Evolutionary conservation across 2,329 filamentous ascomycete genomes (phyloP).

Genomic region (Colletotrichum australisinense): DNA sequence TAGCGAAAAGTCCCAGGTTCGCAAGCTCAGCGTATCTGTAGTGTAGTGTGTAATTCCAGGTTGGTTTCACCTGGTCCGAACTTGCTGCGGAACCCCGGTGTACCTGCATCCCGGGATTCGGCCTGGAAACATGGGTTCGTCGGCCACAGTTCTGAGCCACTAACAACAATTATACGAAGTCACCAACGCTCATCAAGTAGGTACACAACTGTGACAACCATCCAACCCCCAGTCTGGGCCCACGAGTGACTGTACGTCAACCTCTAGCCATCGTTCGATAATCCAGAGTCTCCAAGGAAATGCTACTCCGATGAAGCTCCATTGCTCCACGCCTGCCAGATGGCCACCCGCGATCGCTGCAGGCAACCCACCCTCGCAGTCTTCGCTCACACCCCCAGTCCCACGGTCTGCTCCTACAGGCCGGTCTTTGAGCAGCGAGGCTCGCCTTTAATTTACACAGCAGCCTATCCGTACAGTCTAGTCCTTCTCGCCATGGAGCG

Average conservation of each 20-base stretch:
- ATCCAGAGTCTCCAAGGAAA: conserved; percentile 8
- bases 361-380: not conserved
- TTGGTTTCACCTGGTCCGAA: conserved; percentile 24
- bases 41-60: not conserved
- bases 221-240: not conserved
- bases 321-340: conserved; percentile 1
- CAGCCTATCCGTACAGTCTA: not conserved
- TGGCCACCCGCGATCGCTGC: conserved; percentile 21
- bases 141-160: not conserved
- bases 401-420: too few species aligned
- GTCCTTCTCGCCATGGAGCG: not conserved
- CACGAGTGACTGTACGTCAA: not conserved
- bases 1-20: conserved; percentile 8
- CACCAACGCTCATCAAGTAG: not conserved
- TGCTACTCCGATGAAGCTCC: not conserved
- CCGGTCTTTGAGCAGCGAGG: not conserved
- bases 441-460: not conserved
- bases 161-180: not conserved
- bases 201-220: not conserved
- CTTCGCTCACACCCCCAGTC: not conserved
- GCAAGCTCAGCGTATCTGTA: not conserved
- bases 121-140: not conserved
- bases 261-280: conserved; percentile 22
- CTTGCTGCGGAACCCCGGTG: conserved; percentile 13
- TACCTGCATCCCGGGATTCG: conserved; percentile 14